Conservation (phyloP, 805 yeast genomes). For the Kregervanrija delftensis region DNA sequence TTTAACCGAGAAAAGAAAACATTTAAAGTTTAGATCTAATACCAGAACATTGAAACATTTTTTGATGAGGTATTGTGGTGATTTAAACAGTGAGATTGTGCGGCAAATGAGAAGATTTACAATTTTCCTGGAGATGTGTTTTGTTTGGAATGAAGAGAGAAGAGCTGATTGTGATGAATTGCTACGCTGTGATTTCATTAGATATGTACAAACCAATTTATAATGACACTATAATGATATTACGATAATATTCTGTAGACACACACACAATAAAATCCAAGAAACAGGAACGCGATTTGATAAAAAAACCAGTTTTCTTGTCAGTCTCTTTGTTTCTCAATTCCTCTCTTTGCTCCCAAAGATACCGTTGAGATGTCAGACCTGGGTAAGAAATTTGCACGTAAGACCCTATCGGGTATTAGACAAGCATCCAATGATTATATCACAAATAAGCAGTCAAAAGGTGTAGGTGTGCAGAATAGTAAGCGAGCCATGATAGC, state of each 20-base stretch:
- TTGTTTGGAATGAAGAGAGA: constrained; percentile 31
- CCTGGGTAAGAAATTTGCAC: neutral
- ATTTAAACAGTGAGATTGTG: constrained; percentile 2
- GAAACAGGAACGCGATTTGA: too few relatives aligned
- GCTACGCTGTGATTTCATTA: too few relatives aligned
- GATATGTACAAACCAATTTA: too few relatives aligned
- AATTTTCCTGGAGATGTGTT: constrained; percentile 22
- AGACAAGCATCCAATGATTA: constrained; percentile 1
- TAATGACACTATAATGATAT: too few relatives aligned
- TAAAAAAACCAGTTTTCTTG: too few relatives aligned
- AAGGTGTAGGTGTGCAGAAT: neutral
- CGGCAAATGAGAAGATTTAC: constrained; percentile 14
- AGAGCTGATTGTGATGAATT: constrained; percentile 12
- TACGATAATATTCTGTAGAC: too few relatives aligned
- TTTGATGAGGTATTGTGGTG: constrained; percentile 6
- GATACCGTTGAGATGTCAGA: too few relatives aligned
- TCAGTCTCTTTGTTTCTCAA: too few relatives aligned
- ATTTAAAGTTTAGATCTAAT: constrained; percentile 17
- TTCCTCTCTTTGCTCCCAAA: too few relatives aligned
- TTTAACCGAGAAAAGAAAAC: constrained; percentile 11
- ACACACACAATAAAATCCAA: too few relatives aligned
- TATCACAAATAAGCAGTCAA: neutral
- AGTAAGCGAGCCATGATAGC: constrained; percentile 6
- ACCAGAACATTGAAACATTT: constrained; percentile 13
- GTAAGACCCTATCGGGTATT: constrained; percentile 1